Evolutionary conservation across 768 basidiomycete genomes (phyloP), one percentile per base, ranked within the genome.

Genomic region (Lentinula guzmanii): DNA sequence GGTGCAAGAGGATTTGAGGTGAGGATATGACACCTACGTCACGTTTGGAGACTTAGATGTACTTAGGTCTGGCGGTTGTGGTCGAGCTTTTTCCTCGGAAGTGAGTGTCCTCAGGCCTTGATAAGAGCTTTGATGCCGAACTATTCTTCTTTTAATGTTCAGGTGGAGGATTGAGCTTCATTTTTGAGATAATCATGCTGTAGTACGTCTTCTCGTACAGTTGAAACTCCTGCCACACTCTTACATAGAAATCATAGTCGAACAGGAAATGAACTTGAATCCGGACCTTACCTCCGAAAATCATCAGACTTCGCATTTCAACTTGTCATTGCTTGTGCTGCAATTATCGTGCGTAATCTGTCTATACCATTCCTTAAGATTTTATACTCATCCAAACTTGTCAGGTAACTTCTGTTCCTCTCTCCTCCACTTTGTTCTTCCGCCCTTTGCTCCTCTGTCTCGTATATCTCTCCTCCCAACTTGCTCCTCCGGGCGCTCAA

Each of bases 251-350:
- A 21, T 56, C 54, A 5, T 65, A 93, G 91, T 68, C 87, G 85
- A 63, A 85, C 82, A 54, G 77, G 84, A 24, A 78, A 86, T 65
- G 76, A 83, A 43, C 75, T 94, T 3, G 93, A 95, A 72, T 74
- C 77, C 13, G 75, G 77, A 4, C 79, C 85, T 46, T 94, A 84
- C 67, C 64, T 70, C 0, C 71, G 76, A 4, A 81, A 82, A 52
- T 89, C 90, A 0, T 82, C 89, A 2, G 91, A 94, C 72, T 81
- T 89, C 50, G 89, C 89, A 16, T 93, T 86, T 82, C 90, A 93
- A 66, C 77, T 87, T 15, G 68, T 85, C 62, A 71, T 86, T 55
- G 82, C 86, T 8, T 73, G 78, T 45, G 72, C 72, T 33, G 75
- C 75, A 10, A 86, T 93, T 39, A 73, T 91, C 35, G 90, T 92